Evolutionary conservation across 257 asterid species (phyloP), one percentile per base, ranked within the genome.

Genomic region (Datura wrightii): DNA sequence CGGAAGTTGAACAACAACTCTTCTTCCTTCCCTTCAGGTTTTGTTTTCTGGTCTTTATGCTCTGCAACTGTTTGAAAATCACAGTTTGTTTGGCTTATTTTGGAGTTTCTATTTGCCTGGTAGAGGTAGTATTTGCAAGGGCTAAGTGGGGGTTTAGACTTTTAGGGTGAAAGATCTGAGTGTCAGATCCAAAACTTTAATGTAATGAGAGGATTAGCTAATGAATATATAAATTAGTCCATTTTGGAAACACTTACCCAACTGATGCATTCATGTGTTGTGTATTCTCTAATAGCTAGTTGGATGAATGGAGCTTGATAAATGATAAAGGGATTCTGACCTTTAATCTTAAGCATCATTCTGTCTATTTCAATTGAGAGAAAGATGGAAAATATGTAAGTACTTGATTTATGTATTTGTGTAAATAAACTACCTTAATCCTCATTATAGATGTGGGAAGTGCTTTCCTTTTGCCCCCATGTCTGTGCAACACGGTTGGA

Each of bases 21-120:
- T 86, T 42, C 2, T 66, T 66, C 18, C 5, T 37, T 24, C 76
- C 6, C 10, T 66, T 67, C 89, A 90, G 91, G 91, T 92, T 87
- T 83, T 46, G 42, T 37, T 31, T 10, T 52, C 24, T 54, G 9
- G 11, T 16, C 53, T 59, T 15, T 15, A 15, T 67, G 78, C 31
- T 39, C 1, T 39, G 52, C 0, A 39, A 67, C 52, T 67, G 78
- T 1, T 67, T 67, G 39, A 15, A 39, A 31, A 2, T 67, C 31
- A 16, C 53, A 69, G 39, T 39, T 69, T 69, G 78, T 69, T 69
- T 65, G 46, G n/a, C 72, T 36, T 34, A 7, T 66, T 36, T 66
- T 66, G 48, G 14, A 66, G 48, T 37, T 66, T 14, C 48, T 36
- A 66, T 0, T 36, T 66, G 24, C 11, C 48, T 37, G 48, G 6